A percentile compares a stretch with the other conserved stretches of the same genome.
Evolutionary conservation across 352 stramenopile species (phyloP).

Genomic region (Pythium biforme): DNA sequence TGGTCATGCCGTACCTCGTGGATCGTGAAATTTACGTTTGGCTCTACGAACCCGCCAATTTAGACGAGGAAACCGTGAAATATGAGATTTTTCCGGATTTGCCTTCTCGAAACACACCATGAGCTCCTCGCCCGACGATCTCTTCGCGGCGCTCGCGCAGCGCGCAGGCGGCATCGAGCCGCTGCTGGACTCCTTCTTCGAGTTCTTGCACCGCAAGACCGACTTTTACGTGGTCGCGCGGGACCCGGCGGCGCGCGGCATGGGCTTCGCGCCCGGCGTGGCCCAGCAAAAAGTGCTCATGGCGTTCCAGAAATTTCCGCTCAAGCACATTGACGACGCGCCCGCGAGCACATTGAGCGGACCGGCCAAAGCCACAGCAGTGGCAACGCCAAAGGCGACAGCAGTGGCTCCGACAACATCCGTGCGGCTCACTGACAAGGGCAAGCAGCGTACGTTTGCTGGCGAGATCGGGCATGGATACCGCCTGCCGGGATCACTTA

Average conservation of each 20-base stretch:
- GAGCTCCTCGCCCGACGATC: conserved; percentile 32
- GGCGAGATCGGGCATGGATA: too few relatives aligned
- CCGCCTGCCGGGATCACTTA: too few relatives aligned
- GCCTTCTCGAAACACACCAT: not conserved
- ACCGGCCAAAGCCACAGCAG: not conserved
- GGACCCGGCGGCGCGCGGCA: conserved; percentile 43
- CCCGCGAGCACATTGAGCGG: not conserved
- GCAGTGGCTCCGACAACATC: conserved; percentile 5
- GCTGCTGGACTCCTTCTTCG: conserved; percentile 96
- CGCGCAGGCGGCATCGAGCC: conserved; percentile 94
- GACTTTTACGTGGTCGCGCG: conserved; percentile 93
- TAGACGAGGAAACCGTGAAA: too few relatives aligned
- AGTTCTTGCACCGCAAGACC: conserved; percentile 96
- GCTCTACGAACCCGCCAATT: too few relatives aligned
- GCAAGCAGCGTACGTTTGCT: conserved; percentile 67
- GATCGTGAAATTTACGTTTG: too few relatives aligned
- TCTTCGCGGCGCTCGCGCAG: conserved; percentile 95
- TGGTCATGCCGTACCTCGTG: too few relatives aligned
- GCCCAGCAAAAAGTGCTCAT: conserved; percentile 59
- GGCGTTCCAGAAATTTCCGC: conserved; percentile 65
- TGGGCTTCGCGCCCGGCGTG: conserved; percentile 64
- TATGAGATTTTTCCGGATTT: too few relatives aligned
- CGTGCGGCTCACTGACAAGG: conserved; percentile 44
- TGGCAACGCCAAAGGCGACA: not conserved
- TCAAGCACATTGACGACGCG: conserved; percentile 49